Percentiles rank a stretch among this genome's conserved stretches.
Conservation (phyloP, 805 yeast species). For the Teunomyces funiuensis region DNA sequence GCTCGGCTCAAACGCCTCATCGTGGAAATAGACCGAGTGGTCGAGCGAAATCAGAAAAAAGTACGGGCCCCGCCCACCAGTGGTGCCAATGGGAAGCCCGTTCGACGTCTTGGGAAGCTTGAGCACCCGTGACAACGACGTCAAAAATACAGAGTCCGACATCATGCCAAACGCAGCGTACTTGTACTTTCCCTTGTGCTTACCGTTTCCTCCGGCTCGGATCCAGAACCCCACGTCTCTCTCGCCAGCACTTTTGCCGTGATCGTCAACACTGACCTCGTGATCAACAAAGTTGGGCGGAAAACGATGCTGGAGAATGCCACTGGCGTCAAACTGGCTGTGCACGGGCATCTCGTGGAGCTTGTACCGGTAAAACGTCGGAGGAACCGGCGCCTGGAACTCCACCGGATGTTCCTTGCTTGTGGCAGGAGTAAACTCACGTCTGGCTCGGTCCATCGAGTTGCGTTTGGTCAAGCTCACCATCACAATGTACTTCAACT, state of each 20-base stretch:
- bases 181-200: conserved; percentile 15
- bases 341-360: conserved; percentile 17
- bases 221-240: conserved; percentile 34
- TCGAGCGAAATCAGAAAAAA: conserved; percentile 35
- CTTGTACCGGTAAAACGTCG: conserved; percentile 21
- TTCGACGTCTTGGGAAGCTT: conserved; percentile 23
- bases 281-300: conserved; percentile 26
- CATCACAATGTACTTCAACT: conserved; percentile 32
- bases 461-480: conserved; percentile 37
- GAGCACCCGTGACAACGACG: conserved; percentile 27
- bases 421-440: conserved; percentile 16
- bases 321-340: conserved; percentile 16
- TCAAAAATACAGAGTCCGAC: conserved; percentile 34
- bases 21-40: conserved; percentile 37
- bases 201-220: conserved; percentile 22
- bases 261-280: conserved; percentile 22
- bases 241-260: conserved; percentile 25
- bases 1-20: conserved; percentile 33
- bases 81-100: conserved; percentile 11
- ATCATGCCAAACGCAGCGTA: conserved; percentile 33
- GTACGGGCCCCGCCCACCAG: conserved; percentile 25
- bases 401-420: conserved; percentile 29
- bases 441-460: conserved; percentile 15
- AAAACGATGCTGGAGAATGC: conserved; percentile 24
- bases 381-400: conserved; percentile 25